Base-by-base conservation (phyloP, 2,329 filamentous ascomycete genomes). In the Onygenales sp. region DNA sequence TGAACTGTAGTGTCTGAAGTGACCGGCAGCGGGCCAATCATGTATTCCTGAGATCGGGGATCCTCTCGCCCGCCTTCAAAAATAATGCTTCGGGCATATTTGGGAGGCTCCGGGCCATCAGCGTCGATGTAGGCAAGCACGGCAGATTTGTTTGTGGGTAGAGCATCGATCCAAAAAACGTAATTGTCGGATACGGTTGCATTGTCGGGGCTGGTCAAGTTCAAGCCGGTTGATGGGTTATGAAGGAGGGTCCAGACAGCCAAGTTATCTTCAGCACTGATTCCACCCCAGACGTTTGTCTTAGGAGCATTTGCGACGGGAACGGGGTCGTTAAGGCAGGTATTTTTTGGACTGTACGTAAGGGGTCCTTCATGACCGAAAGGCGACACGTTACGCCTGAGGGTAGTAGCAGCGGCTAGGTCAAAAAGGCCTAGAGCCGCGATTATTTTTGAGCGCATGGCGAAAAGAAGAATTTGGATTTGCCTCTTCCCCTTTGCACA, bases 11-110 rank as follows among this genome's bases (percentile, higher is more conserved):
- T 75, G 14, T 66, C 57, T 17, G 59, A 51, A 7, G 61, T 63
- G 3, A 77, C 65, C 2, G 76, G 77, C 3, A 79, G 66, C 2
- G 77, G 76, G 0, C 76, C 75, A 32, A 78, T 69, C 66, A 75
- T 74, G 57, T 73, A 77, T 57, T 78, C 75, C 53, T 76, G 71
- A 5, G 71, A 72, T 32, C 73, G 68, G 1, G 75, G 74, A 10
- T 70, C 66, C 3, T 59, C 57, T 45, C 70, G 72, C 0, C 70
- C 73, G 9, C 73, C 71, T 54, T 75, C 68, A 43, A 75, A 74
- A 42, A 78, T 69, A 50, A 77, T 71, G 1, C 69, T 75, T 21
- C 74, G 66, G 32, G 76, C 76, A 61, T 73, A 78, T 11, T 72
- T 68, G 9, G 63, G 53, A 1, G 75, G 75, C 4, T 59, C 54